A percentile compares a stretch with the other conserved stretches of the same genome.
phyloP scores from a whole-genome alignment of 2,329 filamentous ascomycete genomes.

The Teratosphaeria epicoccoides region DNA sequence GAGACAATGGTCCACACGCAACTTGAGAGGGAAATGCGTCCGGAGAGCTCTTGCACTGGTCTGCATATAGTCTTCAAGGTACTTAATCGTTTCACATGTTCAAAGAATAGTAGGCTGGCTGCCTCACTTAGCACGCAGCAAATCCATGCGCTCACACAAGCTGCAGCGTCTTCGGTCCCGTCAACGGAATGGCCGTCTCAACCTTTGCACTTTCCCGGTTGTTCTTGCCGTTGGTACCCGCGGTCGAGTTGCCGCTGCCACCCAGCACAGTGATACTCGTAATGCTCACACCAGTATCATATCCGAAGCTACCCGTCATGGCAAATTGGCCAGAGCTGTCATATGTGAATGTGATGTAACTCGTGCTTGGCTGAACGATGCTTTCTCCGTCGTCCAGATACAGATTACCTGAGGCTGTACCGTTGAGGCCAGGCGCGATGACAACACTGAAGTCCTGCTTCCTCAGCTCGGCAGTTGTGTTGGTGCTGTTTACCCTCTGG shows the following conservation, averaged over 20 bases:
- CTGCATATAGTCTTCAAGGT: too few relatives aligned
- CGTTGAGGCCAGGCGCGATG: conserved; percentile 53
- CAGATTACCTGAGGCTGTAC: conserved; percentile 54
- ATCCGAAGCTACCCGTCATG: conserved; percentile 45
- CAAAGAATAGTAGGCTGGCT: not conserved
- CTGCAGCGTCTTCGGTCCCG: conserved; percentile 3
- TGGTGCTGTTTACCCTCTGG: conserved; percentile 43
- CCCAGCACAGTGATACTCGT: conserved; percentile 8
- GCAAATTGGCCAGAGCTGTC: conserved; percentile 38
- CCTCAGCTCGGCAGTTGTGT: conserved; percentile 54
- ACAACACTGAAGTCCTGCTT: conserved; percentile 60
- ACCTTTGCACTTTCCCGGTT: not conserved
- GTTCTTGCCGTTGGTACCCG: not conserved
- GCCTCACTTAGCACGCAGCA: not conserved
- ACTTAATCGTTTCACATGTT: not conserved
- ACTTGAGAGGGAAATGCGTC: too few relatives aligned
- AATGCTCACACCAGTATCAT: conserved; percentile 26
- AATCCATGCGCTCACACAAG: not conserved
- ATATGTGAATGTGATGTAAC: conserved; percentile 51
- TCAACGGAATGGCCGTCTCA: conserved; percentile 4
- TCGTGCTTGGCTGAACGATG: conserved; percentile 47
- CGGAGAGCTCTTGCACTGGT: too few relatives aligned
- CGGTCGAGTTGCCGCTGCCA: not conserved
- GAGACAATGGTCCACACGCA: too few relatives aligned
- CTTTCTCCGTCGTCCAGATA: conserved; percentile 72